Conservation (phyloP, 2,329 filamentous ascomycete genomes). For the Calonectria ilicicola region DNA sequence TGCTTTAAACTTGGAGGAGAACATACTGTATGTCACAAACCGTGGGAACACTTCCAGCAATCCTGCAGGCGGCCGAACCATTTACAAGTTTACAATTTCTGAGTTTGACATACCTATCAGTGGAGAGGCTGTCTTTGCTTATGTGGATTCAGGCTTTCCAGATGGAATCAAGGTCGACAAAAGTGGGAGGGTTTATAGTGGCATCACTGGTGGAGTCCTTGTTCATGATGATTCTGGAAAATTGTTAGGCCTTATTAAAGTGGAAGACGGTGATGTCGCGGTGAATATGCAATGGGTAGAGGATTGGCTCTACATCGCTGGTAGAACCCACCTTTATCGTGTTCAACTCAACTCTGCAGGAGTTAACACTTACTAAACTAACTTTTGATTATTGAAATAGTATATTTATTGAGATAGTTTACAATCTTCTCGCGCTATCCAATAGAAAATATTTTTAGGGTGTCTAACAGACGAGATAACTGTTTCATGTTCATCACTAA, state of each 20-base stretch:
- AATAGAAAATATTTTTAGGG: no score
- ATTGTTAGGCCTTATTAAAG: conserved; percentile 27
- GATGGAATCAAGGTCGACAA: conserved; percentile 30
- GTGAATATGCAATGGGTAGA: conserved; percentile 31
- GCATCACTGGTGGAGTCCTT: conserved; percentile 15
- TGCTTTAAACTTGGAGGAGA: conserved; percentile 25
- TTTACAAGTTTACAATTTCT: conserved; percentile 22
- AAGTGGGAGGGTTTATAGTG: conserved; percentile 25
- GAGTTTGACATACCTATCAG: not conserved
- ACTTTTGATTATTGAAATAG: no score
- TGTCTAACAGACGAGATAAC: no score
- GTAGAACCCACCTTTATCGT: conserved; percentile 20
- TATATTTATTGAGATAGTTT: no score
- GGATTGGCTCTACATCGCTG: conserved; percentile 27
- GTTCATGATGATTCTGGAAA: conserved; percentile 20
- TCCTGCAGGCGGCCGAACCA: conserved; percentile 29
- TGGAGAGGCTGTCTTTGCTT: conserved; percentile 26
- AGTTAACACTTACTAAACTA: no score
- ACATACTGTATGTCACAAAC: conserved; percentile 32
- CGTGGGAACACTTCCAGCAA: conserved; percentile 29
- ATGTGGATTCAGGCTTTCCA: conserved; percentile 31
- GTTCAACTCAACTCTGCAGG: conserved; percentile 21
- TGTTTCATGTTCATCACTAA: no score
- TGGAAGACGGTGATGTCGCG: conserved; percentile 24
- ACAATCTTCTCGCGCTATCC: no score